phyloP scores from a whole-genome alignment of 1,284 basidiomycete species.

The Apiotrichum sp. region DNA sequence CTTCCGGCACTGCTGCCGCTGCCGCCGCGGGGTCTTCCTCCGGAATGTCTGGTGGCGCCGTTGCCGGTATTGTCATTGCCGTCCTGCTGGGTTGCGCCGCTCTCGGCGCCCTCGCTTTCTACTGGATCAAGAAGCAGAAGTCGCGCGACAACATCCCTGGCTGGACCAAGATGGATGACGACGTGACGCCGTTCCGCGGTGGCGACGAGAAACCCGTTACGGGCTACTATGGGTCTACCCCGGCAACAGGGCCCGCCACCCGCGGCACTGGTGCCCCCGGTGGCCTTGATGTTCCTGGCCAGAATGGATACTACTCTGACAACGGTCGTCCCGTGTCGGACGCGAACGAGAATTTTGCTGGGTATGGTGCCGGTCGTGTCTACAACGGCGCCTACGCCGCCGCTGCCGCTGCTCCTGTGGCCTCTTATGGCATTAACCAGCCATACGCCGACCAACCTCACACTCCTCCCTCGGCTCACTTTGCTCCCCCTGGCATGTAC shows the following conservation, averaged over 20 bases:
- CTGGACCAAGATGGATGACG: slow-evolving; percentile 38
- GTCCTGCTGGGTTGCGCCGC: slow-evolving; percentile 8
- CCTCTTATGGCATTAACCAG: background rate
- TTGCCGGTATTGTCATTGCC: slow-evolving; percentile 18
- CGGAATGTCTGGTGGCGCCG: slow-evolving; percentile 10
- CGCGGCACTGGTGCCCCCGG: slow-evolving; percentile 14
- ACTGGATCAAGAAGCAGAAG: slow-evolving; percentile 21
- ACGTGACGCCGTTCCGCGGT: slow-evolving; percentile 35
- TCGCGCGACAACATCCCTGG: slow-evolving; percentile 10
- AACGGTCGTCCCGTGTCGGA: slow-evolving; percentile 24
- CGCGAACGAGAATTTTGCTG: slow-evolving; percentile 29
- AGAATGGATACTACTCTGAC: slow-evolving; percentile 27
- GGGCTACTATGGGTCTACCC: slow-evolving; percentile 8
- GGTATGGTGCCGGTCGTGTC: slow-evolving; percentile 23
- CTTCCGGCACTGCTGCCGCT: slow-evolving; percentile 4
- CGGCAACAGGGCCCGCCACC: slow-evolving; percentile 7
- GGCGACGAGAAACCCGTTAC: slow-evolving; percentile 1
- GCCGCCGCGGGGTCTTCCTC: background rate
- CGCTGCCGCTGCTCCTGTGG: background rate
- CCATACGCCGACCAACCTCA: background rate
- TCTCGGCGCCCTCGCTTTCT: slow-evolving; percentile 23
- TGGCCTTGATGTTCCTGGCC: slow-evolving; percentile 28
- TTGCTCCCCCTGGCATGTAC: background rate
- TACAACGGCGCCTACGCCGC: slow-evolving; percentile 17
- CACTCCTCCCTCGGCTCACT: background rate